Conservation (phyloP, 306 rosid genomes). For the Dryas octopetala region DNA sequence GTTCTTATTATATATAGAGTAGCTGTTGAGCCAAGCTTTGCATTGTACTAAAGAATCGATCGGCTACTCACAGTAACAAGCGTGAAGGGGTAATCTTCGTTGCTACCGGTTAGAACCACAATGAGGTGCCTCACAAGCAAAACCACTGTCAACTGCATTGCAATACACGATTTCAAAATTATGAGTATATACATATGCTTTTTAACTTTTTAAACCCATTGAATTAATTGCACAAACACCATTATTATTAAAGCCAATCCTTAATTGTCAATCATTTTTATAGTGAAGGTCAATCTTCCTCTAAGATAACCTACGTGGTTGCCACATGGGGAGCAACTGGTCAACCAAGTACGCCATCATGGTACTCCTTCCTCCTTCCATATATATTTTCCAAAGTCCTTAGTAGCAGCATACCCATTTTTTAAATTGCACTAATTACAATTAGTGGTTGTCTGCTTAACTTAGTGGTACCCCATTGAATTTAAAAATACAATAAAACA, state of each 20-base stretch:
- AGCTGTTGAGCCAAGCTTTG: too few relatives aligned
- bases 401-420: too few relatives aligned
- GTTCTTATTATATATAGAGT: too few relatives aligned
- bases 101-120: conserved; percentile 43
- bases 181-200: background rate
- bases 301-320: background rate
- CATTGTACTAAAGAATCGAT: too few relatives aligned
- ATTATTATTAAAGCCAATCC: background rate
- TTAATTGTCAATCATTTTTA: background rate
- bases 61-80: conserved; percentile 58
- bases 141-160: conserved; percentile 64
- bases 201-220: background rate
- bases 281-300: conserved; percentile 10
- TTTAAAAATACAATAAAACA: too few relatives aligned
- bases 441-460: too few relatives aligned
- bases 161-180: background rate
- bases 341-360: conserved; percentile 9
- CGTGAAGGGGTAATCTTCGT: conserved; percentile 77
- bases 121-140: conserved; percentile 74
- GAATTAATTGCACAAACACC: background rate
- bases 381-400: background rate
- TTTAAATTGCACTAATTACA: too few relatives aligned
- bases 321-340: conserved; percentile 14
- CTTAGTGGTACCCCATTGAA: too few relatives aligned
- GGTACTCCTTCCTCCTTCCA: background rate